Evolutionary conservation across 768 basidiomycete genomes (phyloP).

Genomic region (Suillus subalutaceus): DNA sequence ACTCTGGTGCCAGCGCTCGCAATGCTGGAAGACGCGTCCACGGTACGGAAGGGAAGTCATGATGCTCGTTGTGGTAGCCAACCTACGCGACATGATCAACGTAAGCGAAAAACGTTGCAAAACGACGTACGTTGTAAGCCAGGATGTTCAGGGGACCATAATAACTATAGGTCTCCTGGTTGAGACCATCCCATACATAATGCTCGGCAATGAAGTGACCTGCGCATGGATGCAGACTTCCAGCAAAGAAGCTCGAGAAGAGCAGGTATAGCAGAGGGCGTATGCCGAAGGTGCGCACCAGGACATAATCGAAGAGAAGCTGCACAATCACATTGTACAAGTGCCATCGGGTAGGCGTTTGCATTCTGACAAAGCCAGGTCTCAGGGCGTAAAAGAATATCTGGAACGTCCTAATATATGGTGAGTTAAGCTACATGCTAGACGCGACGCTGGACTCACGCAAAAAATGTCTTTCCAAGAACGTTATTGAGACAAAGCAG

Average conservation of each 20-base stretch:
- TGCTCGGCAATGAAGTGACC: slow-evolving; percentile 99
- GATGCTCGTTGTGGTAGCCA: slow-evolving; percentile 99
- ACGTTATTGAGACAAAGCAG: slow-evolving; percentile 90
- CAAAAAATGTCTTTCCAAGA: slow-evolving; percentile 97
- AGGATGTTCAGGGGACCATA: slow-evolving; percentile 90
- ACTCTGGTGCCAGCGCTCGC: slow-evolving; percentile 83
- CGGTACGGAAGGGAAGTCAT: slow-evolving; percentile 95
- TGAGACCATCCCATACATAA: slow-evolving; percentile 89
- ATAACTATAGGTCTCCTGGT: slow-evolving; percentile 97
- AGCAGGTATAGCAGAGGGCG: slow-evolving; percentile 78
- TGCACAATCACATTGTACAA: slow-evolving; percentile 72
- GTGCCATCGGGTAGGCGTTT: slow-evolving; percentile 85
- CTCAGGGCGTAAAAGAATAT: slow-evolving; percentile 97
- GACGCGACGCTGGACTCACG: slow-evolving; percentile 53
- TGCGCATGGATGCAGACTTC: slow-evolving; percentile 92
- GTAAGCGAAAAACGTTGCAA: background rate
- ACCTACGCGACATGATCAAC: slow-evolving; percentile 51
- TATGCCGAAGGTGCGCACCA: slow-evolving; percentile 52
- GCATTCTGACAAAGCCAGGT: slow-evolving; percentile 88
- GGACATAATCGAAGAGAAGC: slow-evolving; percentile 69
- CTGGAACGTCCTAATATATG: slow-evolving; percentile 82
- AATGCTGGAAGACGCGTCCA: slow-evolving; percentile 93
- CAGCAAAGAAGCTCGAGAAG: slow-evolving; percentile 93
- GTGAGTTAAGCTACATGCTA: slow-evolving; percentile 14
- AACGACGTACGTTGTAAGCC: slow-evolving; percentile 84